Percentiles rank a stretch among this genome's conserved stretches.
These are phyloP conservation scores for Oryza glumipatula DNA, from an alignment of 176 grass and related monocot genomes.

Conservation along the genomic window DNA sequence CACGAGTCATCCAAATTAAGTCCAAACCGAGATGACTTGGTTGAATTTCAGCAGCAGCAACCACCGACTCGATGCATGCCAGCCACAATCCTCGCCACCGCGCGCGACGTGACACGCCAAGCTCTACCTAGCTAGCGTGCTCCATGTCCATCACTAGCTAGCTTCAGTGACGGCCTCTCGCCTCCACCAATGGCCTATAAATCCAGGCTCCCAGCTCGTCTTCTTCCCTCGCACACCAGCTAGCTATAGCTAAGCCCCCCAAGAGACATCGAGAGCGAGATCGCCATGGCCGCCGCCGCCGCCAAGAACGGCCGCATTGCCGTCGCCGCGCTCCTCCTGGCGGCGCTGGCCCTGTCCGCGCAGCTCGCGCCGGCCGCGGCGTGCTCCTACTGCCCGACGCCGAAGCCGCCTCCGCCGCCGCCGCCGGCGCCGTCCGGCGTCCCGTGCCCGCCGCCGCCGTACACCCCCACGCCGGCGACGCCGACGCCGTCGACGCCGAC, in stretches of 20 bases:
- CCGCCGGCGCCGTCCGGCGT: slow-evolving; percentile 38
- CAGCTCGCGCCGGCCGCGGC: slow-evolving; percentile 48
- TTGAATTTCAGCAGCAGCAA: slow-evolving; percentile 8
- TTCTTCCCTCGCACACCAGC: slow-evolving; percentile 5
- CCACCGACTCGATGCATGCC: slow-evolving; percentile 29
- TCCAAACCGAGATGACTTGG: neutral
- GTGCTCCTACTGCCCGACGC: slow-evolving; percentile 57
- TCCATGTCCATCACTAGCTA: too few species aligned
- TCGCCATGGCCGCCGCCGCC: slow-evolving; percentile 24
- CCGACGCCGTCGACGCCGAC: slow-evolving; percentile 26
- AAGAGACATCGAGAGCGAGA: neutral
- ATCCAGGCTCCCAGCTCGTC: neutral
- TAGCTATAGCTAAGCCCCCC: neutral
- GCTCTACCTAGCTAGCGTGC: too few species aligned
- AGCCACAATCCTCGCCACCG: slow-evolving; percentile 34
- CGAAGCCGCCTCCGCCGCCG: slow-evolving; percentile 27
- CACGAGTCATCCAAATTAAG: too few species aligned
- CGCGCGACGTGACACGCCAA: neutral
- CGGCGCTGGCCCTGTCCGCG: slow-evolving; percentile 11
- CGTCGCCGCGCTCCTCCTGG: slow-evolving; percentile 13
- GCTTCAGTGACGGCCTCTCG: too few species aligned
- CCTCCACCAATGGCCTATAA: slow-evolving; percentile 34
- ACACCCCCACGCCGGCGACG: slow-evolving; percentile 16
- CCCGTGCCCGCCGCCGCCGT: slow-evolving; percentile 43
- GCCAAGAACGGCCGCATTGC: slow-evolving; percentile 34